A percentile compares a stretch with the other conserved stretches of the same genome.
Conservation (phyloP, 768 basidiomycete genomes). For the Fibroporia radiculosa region DNA sequence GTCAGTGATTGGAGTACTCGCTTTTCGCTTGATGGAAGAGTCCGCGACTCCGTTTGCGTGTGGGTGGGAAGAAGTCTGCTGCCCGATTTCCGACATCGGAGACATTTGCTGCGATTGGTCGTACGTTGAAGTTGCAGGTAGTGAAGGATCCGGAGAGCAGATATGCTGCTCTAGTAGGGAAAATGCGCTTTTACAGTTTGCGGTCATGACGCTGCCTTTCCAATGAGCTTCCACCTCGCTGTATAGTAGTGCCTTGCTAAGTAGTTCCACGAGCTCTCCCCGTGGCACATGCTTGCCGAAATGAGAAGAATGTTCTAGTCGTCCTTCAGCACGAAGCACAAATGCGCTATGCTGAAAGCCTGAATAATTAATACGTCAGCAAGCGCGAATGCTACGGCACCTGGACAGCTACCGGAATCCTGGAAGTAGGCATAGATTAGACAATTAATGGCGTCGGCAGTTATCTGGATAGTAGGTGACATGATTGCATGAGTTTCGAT, state of each 20-base stretch:
- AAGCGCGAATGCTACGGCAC: background rate
- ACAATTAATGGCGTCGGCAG: constrained; percentile 80
- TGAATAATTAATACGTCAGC: constrained; percentile 23
- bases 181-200: constrained; percentile 63
- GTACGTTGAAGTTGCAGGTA: constrained; percentile 17
- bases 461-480: constrained; percentile 46
- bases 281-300: constrained; percentile 69
- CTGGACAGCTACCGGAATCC: constrained; percentile 52
- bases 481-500: constrained; percentile 9
- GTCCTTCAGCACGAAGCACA: constrained; percentile 66
- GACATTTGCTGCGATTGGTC: background rate
- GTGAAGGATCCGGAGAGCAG: constrained; percentile 47
- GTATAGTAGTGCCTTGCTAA: constrained; percentile 75
- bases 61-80: background rate
- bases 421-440: constrained; percentile 79
- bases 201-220: constrained; percentile 51
- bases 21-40: constrained; percentile 15
- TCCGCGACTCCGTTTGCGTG: background rate
- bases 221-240: constrained; percentile 81
- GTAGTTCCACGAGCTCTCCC: constrained; percentile 74
- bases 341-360: constrained; percentile 82
- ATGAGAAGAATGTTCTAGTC: constrained; percentile 60
- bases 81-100: background rate
- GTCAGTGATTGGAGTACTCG: constrained; percentile 11
- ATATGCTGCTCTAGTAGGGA: constrained; percentile 69